Evolutionary conservation across 2,329 filamentous ascomycete species (phyloP).

Genomic region (Arachnopeziza araneosa): DNA sequence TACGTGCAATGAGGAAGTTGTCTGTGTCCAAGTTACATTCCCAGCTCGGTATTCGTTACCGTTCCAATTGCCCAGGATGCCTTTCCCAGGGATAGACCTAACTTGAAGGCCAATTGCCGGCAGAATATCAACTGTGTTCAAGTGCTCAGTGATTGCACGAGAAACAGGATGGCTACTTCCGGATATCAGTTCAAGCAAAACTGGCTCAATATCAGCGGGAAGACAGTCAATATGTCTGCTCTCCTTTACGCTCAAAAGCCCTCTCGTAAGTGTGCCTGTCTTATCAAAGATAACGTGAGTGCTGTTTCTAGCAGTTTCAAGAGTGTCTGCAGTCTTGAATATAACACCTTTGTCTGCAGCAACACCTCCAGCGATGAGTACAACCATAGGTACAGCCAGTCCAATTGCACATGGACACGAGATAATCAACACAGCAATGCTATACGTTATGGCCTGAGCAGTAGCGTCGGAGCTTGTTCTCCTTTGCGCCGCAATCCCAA

Average conservation of each 20-base stretch:
- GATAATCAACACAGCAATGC: conserved; percentile 62
- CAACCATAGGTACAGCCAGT: conserved; percentile 65
- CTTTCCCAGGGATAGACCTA: conserved; percentile 40
- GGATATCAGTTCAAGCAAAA: conserved; percentile 33
- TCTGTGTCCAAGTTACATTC: conserved; percentile 43
- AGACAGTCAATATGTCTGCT: neutral
- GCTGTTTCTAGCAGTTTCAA: conserved; percentile 56
- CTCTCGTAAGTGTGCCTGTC: conserved; percentile 64
- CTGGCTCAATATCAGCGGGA: conserved; percentile 2
- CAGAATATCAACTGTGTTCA: conserved; percentile 21
- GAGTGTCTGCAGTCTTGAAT: conserved; percentile 59
- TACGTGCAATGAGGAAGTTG: conserved; percentile 31
- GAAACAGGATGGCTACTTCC: conserved; percentile 25
- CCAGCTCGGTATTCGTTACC: conserved; percentile 39
- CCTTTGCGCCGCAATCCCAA: conserved; percentile 42
- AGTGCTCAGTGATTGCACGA: conserved; percentile 31
- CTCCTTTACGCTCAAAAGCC: neutral
- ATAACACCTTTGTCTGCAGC: conserved; percentile 32
- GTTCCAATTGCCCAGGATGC: conserved; percentile 35
- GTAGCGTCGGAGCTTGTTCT: conserved; percentile 44
- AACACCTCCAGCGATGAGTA: conserved; percentile 9
- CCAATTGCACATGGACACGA: conserved; percentile 78
- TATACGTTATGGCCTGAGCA: conserved; percentile 61
- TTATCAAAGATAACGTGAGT: conserved; percentile 74
- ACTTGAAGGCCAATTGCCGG: conserved; percentile 27